Evolutionary conservation across 805 yeast species (phyloP).

Genomic region (Danielozyma ontarioensis): DNA sequence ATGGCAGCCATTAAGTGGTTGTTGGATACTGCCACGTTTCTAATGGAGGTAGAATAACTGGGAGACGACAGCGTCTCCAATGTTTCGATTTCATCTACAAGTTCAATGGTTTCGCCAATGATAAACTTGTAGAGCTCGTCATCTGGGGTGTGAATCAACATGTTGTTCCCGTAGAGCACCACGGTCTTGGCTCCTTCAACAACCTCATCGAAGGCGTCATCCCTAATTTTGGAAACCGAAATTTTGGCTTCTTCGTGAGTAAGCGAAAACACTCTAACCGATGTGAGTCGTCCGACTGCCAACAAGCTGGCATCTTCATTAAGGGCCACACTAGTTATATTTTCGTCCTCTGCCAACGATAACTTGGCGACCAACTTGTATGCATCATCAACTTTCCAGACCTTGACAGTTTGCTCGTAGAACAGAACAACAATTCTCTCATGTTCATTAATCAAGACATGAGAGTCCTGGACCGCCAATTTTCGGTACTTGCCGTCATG

Average conservation of each 20-base stretch:
- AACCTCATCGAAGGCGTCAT: conserved; percentile 32
- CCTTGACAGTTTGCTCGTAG: conserved; percentile 75
- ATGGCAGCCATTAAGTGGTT: conserved; percentile 46
- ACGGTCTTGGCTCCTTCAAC: conserved; percentile 54
- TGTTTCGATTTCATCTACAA: conserved; percentile 41
- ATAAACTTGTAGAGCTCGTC: conserved; percentile 50
- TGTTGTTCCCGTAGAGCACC: conserved; percentile 40
- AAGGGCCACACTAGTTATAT: conserved; percentile 62
- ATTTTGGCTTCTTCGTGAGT: conserved; percentile 37
- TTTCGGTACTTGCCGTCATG: conserved; percentile 67
- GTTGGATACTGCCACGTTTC: conserved; percentile 45
- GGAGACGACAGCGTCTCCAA: conserved; percentile 10
- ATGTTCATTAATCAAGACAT: conserved; percentile 42
- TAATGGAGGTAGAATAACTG: conserved; percentile 47
- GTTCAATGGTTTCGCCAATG: conserved; percentile 17
- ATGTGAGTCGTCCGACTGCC: conserved; percentile 65
- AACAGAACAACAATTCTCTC: conserved; percentile 62
- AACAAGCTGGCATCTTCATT: conserved; percentile 62
- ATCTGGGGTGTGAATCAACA: conserved; percentile 54
- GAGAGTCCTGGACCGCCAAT: conserved; percentile 54
- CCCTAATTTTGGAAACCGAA: conserved; percentile 50
- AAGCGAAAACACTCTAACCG: conserved; percentile 65
- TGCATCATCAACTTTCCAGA: conserved; percentile 60
- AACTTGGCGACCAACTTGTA: conserved; percentile 63
- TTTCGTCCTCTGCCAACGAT: conserved; percentile 69